Base-by-base conservation (phyloP, 2,329 filamentous ascomycete genomes). In the Diaporthe sp. region DNA sequence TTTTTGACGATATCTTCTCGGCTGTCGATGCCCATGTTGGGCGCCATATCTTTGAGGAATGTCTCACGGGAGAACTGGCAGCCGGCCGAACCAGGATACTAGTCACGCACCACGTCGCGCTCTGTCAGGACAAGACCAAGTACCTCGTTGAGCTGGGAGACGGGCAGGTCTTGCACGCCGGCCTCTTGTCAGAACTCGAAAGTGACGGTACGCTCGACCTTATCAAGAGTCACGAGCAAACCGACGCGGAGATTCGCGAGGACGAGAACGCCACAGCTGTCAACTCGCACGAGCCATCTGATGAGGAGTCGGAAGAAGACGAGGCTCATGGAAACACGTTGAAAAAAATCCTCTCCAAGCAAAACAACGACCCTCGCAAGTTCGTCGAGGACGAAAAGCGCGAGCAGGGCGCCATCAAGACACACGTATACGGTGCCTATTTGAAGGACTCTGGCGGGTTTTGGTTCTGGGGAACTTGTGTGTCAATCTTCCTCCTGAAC, bases 1-100 rank as follows among this genome's bases (percentile, higher is more conserved):
- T 97, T 25, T 87, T 97, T 78, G 94, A 97, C 81, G 94, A 97
- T 79, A 94, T 96, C 53, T 96, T 97, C 81, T 94, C 92, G 79
- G 92, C 94, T 13, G 91, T 97, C 12, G 94, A 97, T 81, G 92
- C 94, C 4, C 93, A 96, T 79, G 94, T 95, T 39, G 94, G 94
- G 22, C 90, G 93, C 37, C 93, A 94, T 78, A 92, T 96, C 65
- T 95, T 94, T 77, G 93, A 96, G 77, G 89, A 94, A 73, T 95
- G 92, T 75, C 85, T 96, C 3, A 92, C 89, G 3, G 94, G 94
- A 7, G 89, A 93, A 66, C 87, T 96, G 12, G 92, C 92, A 75
- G 82, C 86, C 30, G 92, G 91, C 0, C 86, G 94, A 72, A 97
- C 94, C 2, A 86, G 94, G 39, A 94, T 97, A 63, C 84, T 97